Conservation (phyloP, 345 rosid genomes). For the Salix caprea region DNA sequence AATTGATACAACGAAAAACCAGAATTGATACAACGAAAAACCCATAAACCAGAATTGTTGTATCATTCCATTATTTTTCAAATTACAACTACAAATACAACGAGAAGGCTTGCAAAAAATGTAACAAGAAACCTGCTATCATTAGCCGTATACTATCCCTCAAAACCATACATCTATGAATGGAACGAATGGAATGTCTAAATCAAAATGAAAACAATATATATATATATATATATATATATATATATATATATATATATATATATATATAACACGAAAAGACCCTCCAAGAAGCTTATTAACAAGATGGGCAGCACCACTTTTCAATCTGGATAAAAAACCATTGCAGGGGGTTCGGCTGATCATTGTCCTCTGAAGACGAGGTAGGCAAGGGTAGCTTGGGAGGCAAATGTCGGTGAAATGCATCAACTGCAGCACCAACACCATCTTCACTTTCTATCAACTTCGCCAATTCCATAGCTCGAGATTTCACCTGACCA, state of each 20-base stretch:
- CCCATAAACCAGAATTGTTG: not conserved
- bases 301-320: conserved; percentile 59
- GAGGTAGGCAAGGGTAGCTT: conserved; percentile 55
- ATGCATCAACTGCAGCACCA: conserved; percentile 80
- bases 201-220: conserved; percentile 5
- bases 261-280: not conserved
- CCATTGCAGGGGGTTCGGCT: conserved; percentile 54
- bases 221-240: not conserved
- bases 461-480: conserved; percentile 61
- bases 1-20: not conserved
- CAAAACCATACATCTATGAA: conserved; percentile 2
- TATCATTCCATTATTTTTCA: not conserved
- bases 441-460: conserved; percentile 96
- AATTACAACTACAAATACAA: not conserved
- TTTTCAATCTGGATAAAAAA: conserved; percentile 59
- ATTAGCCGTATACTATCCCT: not conserved
- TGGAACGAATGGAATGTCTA: conserved; percentile 34
- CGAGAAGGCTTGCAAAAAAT: not conserved
- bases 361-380: conserved; percentile 40
- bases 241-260: not conserved
- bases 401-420: conserved; percentile 76
- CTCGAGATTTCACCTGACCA: conserved; percentile 65
- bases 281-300: conserved; percentile 18
- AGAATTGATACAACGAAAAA: not conserved
- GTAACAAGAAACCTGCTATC: conserved; percentile 2